Base-by-base conservation (phyloP, 352 stramenopile species). In the Phytophthora pini region DNA sequence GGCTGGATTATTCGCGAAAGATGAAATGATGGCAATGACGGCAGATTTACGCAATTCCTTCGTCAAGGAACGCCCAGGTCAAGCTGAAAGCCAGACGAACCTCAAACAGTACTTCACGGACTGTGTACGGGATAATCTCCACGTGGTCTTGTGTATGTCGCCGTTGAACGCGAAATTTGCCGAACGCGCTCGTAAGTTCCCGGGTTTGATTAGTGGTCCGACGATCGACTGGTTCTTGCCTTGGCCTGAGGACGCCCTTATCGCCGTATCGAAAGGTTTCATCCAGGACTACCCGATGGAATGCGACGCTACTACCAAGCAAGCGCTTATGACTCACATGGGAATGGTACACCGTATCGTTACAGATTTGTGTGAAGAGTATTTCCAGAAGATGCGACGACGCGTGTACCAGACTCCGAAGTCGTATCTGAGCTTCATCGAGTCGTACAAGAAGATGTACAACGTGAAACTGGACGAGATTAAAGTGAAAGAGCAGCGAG, bases 11-110 rank as follows among this genome's bases (percentile, higher is more conserved):
- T 99, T 99, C 70, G 93, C 97, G 0, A 99, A 99, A 69, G 97
- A 99, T 67, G 97, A 99, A 68, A 99, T 99, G 92, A 98, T 99
- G 90, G 96, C 96, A 12, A 99, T 99, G 93, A 99, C 97, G 1
- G 95, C 96, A 12, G 97, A 99, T 65, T 58, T 99, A 34, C 89
- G 95, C 5, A 94, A 95, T 39, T 88, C 94, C 12, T 99, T 99
- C 62, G 77, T 98, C 9, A 97, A 98, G 61, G 95, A 98, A 40
- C 89, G 97, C 15, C 92, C 96, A 3, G 96, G 92, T 0, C 85
- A 99, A 57, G 93, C 97, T 2, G 97, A 99, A 67, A 99, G 84
- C 1, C 90, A 96, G 60, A 93, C 98, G 32, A 99, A 99, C 65
- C 76, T 99, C 12, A 98, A 98, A 65, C 95, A 99, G 67, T 99